Base-by-base conservation (phyloP, 169 alveolate genomes). In the Eimeria brunetti region DNA sequence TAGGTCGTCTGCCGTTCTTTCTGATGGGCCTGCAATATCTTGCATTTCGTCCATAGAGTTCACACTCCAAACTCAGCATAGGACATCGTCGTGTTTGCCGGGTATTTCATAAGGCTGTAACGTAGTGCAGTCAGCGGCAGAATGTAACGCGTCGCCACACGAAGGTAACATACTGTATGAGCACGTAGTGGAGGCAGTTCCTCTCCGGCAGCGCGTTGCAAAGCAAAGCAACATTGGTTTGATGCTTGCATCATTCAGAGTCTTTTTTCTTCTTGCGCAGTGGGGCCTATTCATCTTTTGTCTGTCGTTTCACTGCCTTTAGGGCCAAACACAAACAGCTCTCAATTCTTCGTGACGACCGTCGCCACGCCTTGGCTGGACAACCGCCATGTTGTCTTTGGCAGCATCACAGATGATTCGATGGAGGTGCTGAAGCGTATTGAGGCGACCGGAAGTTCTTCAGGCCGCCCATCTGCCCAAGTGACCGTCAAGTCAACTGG, bases 241-340 rank as follows among this genome's bases (percentile, higher is more conserved):
- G n/a, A n/a, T n/a, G n/a, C n/a, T n/a, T n/a, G n/a, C n/a, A n/a
- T n/a, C n/a, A n/a, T n/a, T n/a, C n/a, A n/a, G n/a, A n/a, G n/a
- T n/a, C n/a, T n/a, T n/a, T n/a, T n/a, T n/a, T n/a, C n/a, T n/a
- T n/a, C n/a, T n/a, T n/a, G n/a, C n/a, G n/a, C n/a, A n/a, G n/a
- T n/a, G n/a, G n/a, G n/a, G n/a, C 12, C 5, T 2, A 67, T n/a
- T 49, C 0, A 33, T 67, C 12, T 67, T n/a, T 24, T 60, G 24
- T 46, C 33, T 27, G 24, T 27, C 44, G 51, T 49, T 41, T 98
- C 99, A 99, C 99, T 20, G n/a, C 98, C 99, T 96, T 98, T 99
- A 56, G 99, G 99, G 1, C 99, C 99, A 22, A 98, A 99, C 96
- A 99, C 99, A 36, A 99, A 99, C 97, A 99, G 99, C 38, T 98